phyloP scores from a whole-genome alignment of 2,329 filamentous ascomycete species.

The Hawksworthiomyces lignivorus region DNA sequence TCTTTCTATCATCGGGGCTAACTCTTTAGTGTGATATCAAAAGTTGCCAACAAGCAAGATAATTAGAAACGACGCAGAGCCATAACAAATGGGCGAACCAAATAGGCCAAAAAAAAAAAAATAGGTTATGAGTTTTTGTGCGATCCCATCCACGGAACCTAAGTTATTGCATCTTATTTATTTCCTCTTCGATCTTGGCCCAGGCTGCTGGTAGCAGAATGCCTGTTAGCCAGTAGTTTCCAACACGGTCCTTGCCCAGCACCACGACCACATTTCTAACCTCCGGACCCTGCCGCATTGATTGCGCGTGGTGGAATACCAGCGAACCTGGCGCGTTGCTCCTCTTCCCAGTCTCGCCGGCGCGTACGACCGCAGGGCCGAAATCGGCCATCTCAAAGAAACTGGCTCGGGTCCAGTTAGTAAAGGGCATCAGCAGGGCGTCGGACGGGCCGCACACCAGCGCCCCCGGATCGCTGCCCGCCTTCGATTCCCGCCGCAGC shows the following conservation, averaged over 20 bases:
- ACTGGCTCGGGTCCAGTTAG: conserved; percentile 29
- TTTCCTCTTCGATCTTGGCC: conserved; percentile 11
- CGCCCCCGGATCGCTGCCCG: conserved; percentile 13
- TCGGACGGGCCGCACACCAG: conserved; percentile 25
- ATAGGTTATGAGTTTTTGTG: too few relatives aligned
- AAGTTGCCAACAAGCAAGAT: too few relatives aligned
- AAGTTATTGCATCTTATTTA: conserved; percentile 1
- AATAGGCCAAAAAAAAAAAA: too few relatives aligned
- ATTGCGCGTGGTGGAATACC: conserved; percentile 17
- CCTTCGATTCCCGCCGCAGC: conserved; percentile 14
- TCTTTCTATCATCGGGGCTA: too few relatives aligned
- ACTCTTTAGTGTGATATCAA: too few relatives aligned
- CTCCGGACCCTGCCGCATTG: conserved; percentile 9
- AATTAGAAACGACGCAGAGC: too few relatives aligned
- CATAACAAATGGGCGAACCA: too few relatives aligned
- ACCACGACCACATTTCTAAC: conserved; percentile 16
- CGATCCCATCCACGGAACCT: too few relatives aligned
- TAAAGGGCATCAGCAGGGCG: conserved; percentile 26
- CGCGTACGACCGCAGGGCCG: conserved; percentile 19
- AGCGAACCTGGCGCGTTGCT: conserved; percentile 12
- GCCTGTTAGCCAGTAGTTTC: conserved; percentile 19
- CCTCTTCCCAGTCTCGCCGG: background rate
- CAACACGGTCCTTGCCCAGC: conserved; percentile 18
- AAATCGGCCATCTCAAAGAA: conserved; percentile 30
- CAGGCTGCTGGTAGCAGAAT: conserved; percentile 19